A percentile compares a stretch with the other conserved stretches of the same genome.
Evolutionary conservation across 2,329 filamentous ascomycete genomes (phyloP).

Genomic region (Trichoderma lentiforme): DNA sequence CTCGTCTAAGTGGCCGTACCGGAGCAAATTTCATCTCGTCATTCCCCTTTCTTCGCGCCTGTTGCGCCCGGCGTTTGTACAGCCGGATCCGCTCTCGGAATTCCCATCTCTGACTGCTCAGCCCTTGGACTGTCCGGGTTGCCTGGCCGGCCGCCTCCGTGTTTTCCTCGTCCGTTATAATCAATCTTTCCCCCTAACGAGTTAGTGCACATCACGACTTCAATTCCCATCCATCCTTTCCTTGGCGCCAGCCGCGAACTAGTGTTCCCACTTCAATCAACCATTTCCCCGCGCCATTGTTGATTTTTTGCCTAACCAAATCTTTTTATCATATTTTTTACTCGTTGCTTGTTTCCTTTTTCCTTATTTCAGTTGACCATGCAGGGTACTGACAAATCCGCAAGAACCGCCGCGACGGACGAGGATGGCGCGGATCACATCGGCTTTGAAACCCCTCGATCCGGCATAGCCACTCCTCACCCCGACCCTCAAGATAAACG

Average conservation of each 20-base stretch:
- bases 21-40: constrained; percentile 31
- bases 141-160: constrained; percentile 26
- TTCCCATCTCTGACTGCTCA: constrained; percentile 21
- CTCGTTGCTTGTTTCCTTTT: constrained; percentile 18
- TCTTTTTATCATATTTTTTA: constrained; percentile 26
- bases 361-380: constrained; percentile 33
- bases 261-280: constrained; percentile 35
- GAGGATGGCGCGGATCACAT: constrained; percentile 74
- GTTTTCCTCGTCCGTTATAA: constrained; percentile 30
- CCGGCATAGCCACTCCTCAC: constrained; percentile 87
- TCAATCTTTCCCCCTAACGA: constrained; percentile 9
- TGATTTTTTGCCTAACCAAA: constrained; percentile 19
- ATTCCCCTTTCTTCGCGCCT: constrained; percentile 25
- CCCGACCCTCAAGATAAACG: constrained; percentile 94
- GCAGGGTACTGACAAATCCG: constrained; percentile 51
- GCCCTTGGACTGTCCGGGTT: constrained; percentile 19
- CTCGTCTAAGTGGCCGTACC: constrained; percentile 29
- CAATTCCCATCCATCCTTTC: constrained; percentile 20
- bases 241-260: constrained; percentile 37
- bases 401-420: constrained; percentile 56
- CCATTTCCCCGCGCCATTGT: constrained; percentile 19
- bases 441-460: constrained; percentile 82
- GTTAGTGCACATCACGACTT: constrained; percentile 18
- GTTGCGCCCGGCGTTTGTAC: constrained; percentile 16
- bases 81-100: constrained; percentile 30